Base-by-base conservation (phyloP, 2,329 filamentous ascomycete species). In the Trichoderma brevicompactum region DNA sequence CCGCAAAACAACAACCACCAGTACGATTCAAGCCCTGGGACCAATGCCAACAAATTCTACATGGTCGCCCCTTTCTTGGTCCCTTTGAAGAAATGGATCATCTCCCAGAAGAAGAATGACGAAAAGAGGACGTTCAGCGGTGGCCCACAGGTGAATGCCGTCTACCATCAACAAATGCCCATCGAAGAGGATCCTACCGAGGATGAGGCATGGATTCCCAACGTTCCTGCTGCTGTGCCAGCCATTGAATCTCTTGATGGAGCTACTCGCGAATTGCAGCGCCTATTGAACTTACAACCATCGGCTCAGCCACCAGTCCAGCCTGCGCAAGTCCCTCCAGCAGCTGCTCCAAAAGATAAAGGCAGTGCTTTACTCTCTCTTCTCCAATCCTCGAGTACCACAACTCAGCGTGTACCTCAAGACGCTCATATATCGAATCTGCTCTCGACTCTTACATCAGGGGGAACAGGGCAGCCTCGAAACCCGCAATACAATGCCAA, bases 11-110 rank as follows among this genome's bases (percentile, higher is more conserved):
- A 59, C 41, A 63, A 64, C 36, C 52, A 66, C 28, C 83, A 87
- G n/a, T 83, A 87, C 52, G 84, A 89, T 58, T 82, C 85, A 12
- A 78, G 79, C 36, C 78, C 86, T 12, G 79, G 80, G 13, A 78
- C 83, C 2, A 92, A 90, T 70, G 88, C 88, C 46, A 93, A 92
- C 76, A 97, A 94, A 74, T 98, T 97, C 76, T 99, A 97, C 79
- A 97, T 98, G 92, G 95, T 99, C 17, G 93, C 93, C 0, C 94
- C 94, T 0, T 99, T 99, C 74, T 82, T 98, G 63, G 88, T 88
- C 1, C 91, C 88, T 6, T 79, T 99, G 55, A 94, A 92, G 77
- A 92, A 92, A 75, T 98, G 94, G 94, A 92, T 98, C 53, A 81
- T 87, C n/a, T 86, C 90, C 69, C 92, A 96, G 78, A 90, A 87